Base-by-base conservation (phyloP, 805 yeast genomes). In the Blastobotrys peoriensis region DNA sequence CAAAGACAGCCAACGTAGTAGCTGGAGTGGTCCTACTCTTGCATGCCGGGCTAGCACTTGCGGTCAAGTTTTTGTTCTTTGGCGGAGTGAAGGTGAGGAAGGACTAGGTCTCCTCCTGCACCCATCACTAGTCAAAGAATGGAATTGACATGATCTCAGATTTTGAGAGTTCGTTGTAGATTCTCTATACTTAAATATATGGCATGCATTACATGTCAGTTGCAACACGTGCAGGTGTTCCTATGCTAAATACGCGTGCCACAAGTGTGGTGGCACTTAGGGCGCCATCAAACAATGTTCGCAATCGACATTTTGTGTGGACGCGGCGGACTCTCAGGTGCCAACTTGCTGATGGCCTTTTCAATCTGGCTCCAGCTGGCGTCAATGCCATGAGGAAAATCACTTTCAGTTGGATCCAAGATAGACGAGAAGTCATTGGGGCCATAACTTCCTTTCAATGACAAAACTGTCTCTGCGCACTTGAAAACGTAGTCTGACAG, bases 51-150 rank as follows among this genome's bases (percentile, higher is more conserved):
- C 75, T 82, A 53, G 75, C 86, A 1, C 61, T 83, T 34, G 74
- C 79, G 5, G 84, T 84, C 40, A 81, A 83, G 62, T 68, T 81
- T 9, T 64, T 76, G 42, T 84, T 82, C 66, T 83, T 83, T 57
- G 79, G 78, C 19, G 53, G 57, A 13, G 44, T 56, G 33, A 48
- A 47, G 19, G 50, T 50, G 27, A 30, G 47, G 36, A 43, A 42
- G 36, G 33, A 34, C 30, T n/a, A n/a, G n/a, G n/a, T n/a, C n/a
- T n/a, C n/a, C n/a, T n/a, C n/a, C n/a, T n/a, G n/a, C n/a, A n/a
- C n/a, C n/a, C n/a, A n/a, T n/a, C n/a, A n/a, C n/a, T n/a, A n/a
- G n/a, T n/a, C n/a, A n/a, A n/a, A n/a, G n/a, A n/a, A n/a, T n/a
- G n/a, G n/a, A n/a, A n/a, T n/a, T n/a, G n/a, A n/a, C n/a, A n/a